Conservation (phyloP, 352 stramenopile genomes). For the Globisporangium ultimum region DNA sequence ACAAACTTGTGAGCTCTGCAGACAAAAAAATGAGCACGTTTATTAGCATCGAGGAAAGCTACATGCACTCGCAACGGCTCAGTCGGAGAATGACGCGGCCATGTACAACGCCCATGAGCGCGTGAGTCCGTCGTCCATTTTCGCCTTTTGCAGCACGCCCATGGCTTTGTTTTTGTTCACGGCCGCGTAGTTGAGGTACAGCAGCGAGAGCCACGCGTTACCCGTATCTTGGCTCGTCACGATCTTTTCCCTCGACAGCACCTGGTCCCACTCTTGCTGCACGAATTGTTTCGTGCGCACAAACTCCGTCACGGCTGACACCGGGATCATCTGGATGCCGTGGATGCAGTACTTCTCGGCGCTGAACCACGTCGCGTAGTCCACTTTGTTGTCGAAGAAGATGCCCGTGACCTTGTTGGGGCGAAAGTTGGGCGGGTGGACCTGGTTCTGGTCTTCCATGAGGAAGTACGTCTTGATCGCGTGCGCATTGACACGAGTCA, state of each 20-base stretch:
- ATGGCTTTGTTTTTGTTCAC: constrained; percentile 51
- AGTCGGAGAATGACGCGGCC: constrained; percentile 42
- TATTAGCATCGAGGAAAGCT: too few relatives aligned
- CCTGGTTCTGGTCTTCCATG: constrained; percentile 44
- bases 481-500: constrained; percentile 65
- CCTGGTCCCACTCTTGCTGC: constrained; percentile 65
- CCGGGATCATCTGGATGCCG: constrained; percentile 76
- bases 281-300: constrained; percentile 61
- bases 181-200: constrained; percentile 62
- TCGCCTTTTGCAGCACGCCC: constrained; percentile 44
- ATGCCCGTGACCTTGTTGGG: constrained; percentile 79
- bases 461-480: constrained; percentile 70
- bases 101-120: constrained; percentile 76
- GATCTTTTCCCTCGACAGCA: constrained; percentile 60
- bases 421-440: constrained; percentile 60
- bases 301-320: constrained; percentile 66
- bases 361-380: constrained; percentile 81
- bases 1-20: too few relatives aligned
- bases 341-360: constrained; percentile 67
- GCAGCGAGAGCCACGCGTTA: constrained; percentile 45
- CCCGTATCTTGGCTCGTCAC: constrained; percentile 36
- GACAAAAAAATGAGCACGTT: too few relatives aligned
- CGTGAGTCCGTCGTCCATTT: constrained; percentile 69
- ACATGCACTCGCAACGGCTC: not conserved
- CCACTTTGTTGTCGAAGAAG: constrained; percentile 78